phyloP scores from a whole-genome alignment of 306 rosid genomes.

The Gynostemma pentaphyllum region DNA sequence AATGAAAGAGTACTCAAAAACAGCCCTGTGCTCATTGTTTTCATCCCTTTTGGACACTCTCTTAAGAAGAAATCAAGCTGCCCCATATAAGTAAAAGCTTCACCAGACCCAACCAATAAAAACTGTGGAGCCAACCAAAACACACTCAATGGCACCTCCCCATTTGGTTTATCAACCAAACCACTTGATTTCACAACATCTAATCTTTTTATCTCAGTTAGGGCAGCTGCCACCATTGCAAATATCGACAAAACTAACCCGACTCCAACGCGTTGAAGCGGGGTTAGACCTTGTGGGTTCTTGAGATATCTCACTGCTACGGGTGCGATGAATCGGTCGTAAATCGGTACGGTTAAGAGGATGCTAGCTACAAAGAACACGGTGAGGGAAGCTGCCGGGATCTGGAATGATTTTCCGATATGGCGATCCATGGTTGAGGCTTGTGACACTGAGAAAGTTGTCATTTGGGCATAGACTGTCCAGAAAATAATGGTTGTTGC shows the following conservation, averaged over 20 bases:
- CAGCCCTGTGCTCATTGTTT: slow-evolving; percentile 83
- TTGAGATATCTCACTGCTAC: not conserved
- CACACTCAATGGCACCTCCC: slow-evolving; percentile 26
- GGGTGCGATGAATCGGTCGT: slow-evolving; percentile 50
- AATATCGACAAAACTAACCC: slow-evolving; percentile 10
- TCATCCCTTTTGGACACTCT: slow-evolving; percentile 90
- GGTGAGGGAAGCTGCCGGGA: slow-evolving; percentile 67
- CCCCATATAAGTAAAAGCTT: slow-evolving; percentile 77
- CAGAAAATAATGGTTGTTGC: slow-evolving; percentile 79
- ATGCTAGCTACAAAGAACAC: slow-evolving; percentile 70
- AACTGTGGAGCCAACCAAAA: slow-evolving; percentile 79
- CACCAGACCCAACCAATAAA: slow-evolving; percentile 70
- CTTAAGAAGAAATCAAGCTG: slow-evolving; percentile 68
- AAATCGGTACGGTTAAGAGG: slow-evolving; percentile 59
- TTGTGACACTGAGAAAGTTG: slow-evolving; percentile 81
- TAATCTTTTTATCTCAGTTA: slow-evolving; percentile 9
- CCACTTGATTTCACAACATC: not conserved
- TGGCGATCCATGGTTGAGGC: slow-evolving; percentile 75
- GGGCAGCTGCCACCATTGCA: slow-evolving; percentile 13
- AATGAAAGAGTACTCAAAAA: slow-evolving; percentile 68
- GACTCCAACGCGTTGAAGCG: slow-evolving; percentile 11
- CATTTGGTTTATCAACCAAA: not conserved
- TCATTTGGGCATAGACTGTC: slow-evolving; percentile 79
- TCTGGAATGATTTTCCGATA: slow-evolving; percentile 52
- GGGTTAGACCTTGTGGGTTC: slow-evolving; percentile 14